Conservation (phyloP, 257 asterid genomes). For the Forsythia suspensa region DNA sequence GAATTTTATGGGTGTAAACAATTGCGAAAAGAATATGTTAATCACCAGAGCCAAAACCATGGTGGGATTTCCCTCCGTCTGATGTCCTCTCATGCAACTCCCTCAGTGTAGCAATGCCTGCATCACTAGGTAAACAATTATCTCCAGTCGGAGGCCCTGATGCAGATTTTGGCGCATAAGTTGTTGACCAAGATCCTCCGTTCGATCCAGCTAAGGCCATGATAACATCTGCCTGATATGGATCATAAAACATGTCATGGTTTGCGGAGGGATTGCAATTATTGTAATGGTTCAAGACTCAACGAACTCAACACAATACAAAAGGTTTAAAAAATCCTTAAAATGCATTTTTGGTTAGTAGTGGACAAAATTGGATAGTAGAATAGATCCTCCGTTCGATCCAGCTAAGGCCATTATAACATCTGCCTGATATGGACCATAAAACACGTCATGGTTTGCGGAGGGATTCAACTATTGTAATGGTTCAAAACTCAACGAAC, state of each 20-base stretch:
- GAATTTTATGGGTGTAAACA: background rate
- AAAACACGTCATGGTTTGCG: background rate
- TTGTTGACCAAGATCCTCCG: slow-evolving; percentile 92
- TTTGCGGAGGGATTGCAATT: background rate
- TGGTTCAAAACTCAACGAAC: background rate
- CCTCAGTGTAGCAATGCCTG: slow-evolving; percentile 35
- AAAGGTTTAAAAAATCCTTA: background rate
- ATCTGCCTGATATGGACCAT: slow-evolving; percentile 64
- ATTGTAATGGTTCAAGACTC: background rate
- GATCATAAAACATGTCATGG: slow-evolving; percentile 9
- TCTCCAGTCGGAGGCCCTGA: slow-evolving; percentile 48
- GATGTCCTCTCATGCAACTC: slow-evolving; percentile 49
- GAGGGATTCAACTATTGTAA: background rate
- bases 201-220: slow-evolving; percentile 87
- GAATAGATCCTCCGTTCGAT: slow-evolving; percentile 29
- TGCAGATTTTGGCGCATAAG: slow-evolving; percentile 44
- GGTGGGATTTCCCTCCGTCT: slow-evolving; percentile 36
- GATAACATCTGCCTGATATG: slow-evolving; percentile 81
- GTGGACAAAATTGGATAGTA: background rate
- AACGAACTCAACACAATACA: background rate
- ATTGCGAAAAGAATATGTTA: slow-evolving; percentile 10
- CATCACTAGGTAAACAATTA: slow-evolving; percentile 32
- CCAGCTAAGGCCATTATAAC: slow-evolving; percentile 89
- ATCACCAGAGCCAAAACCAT: slow-evolving; percentile 49
- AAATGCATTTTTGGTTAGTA: background rate